Evolutionary conservation across 1,284 basidiomycete species (phyloP).

Genomic region (Pseudozyma pruni): DNA sequence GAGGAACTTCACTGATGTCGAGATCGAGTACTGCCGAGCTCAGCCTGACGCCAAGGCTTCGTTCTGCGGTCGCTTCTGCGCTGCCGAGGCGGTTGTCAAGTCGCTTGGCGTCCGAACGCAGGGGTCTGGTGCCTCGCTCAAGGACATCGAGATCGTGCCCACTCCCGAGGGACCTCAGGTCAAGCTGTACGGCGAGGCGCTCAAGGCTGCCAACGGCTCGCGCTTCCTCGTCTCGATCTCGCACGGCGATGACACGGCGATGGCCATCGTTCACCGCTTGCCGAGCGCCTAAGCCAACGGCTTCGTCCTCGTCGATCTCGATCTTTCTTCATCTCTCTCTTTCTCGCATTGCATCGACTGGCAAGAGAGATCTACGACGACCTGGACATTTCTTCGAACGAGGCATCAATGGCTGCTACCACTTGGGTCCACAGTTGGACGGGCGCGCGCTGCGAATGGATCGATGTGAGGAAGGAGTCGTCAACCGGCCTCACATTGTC

Average conservation of each 20-base stretch:
- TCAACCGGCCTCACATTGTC: constrained; percentile 37
- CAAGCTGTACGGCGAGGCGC: constrained; percentile 73
- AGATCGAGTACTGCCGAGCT: constrained; percentile 85
- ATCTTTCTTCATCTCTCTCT: neutral
- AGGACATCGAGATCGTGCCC: constrained; percentile 94
- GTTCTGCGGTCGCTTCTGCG: constrained; percentile 95
- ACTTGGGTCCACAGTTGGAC: constrained; percentile 41
- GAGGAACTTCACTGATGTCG: constrained; percentile 90
- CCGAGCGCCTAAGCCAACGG: constrained; percentile 32
- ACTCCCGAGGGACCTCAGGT: constrained; percentile 75
- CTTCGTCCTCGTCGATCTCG: neutral
- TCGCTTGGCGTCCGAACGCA: constrained; percentile 89
- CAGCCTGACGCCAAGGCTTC: constrained; percentile 89
- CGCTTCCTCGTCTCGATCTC: constrained; percentile 88
- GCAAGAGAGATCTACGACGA: neutral
- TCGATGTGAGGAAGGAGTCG: constrained; percentile 40
- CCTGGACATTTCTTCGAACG: constrained; percentile 1
- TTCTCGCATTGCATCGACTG: constrained; percentile 12
- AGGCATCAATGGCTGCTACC: neutral
- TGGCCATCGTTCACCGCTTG: constrained; percentile 60
- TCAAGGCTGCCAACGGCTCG: constrained; percentile 72
- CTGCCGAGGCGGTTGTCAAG: constrained; percentile 98
- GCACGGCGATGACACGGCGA: constrained; percentile 72
- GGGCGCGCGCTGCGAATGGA: constrained; percentile 20
- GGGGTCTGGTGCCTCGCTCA: constrained; percentile 91